These are phyloP conservation scores for Annulohypoxylon bovei DNA, from an alignment of 495 filamentous ascomycete genomes.

Conservation along the genomic window DNA sequence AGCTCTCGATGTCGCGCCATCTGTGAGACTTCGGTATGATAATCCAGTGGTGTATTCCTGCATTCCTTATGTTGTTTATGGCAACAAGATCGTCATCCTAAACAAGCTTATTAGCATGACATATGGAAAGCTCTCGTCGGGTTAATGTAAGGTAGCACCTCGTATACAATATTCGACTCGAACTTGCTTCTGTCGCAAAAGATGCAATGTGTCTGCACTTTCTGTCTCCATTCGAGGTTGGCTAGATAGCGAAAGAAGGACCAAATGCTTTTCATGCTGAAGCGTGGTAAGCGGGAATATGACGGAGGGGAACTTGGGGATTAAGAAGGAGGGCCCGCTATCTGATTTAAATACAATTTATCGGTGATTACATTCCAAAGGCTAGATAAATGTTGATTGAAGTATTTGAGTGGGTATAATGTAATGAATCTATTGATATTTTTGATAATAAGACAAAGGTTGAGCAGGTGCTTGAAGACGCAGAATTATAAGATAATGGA, in stretches of 20 bases:
- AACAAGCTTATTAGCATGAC: background rate
- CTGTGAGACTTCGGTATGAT: constrained; percentile 34
- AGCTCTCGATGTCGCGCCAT: constrained; percentile 29
- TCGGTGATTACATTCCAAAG: no score
- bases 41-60: constrained; percentile 32
- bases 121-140: background rate
- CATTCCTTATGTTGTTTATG: constrained; percentile 22
- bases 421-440: background rate
- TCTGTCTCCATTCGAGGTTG: constrained; percentile 31
- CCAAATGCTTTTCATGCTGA: constrained; percentile 2
- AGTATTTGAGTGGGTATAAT: background rate
- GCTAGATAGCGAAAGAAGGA: constrained; percentile 23
- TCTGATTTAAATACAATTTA: no score
- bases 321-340: no score
- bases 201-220: constrained; percentile 18
- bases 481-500: no score
- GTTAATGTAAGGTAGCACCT: constrained; percentile 8
- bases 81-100: constrained; percentile 30
- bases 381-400: background rate
- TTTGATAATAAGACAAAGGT: background rate
- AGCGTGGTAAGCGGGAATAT: background rate
- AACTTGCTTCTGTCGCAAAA: constrained; percentile 34
- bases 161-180: constrained; percentile 29
- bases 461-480: background rate
- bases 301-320: no score